Percentiles rank a stretch among this genome's conserved stretches.
phyloP scores from a whole-genome alignment of 106 monocot genomes.

The Dioscorea alata region DNA sequence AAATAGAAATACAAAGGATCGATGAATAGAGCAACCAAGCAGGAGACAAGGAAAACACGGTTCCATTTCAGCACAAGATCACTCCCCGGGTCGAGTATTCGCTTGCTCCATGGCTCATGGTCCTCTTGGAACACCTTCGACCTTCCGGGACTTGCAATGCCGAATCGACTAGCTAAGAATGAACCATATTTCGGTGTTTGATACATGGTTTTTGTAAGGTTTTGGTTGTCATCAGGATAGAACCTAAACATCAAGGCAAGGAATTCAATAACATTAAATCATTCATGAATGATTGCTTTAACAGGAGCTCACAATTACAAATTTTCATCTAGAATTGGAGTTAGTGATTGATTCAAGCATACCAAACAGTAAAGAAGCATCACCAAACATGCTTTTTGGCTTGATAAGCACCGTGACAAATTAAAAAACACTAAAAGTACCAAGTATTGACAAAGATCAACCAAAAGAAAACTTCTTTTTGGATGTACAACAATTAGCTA shows the following conservation, averaged over 20 bases:
- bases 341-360: too few species aligned
- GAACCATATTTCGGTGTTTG: background rate
- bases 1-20: constrained; percentile 69
- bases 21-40: constrained; percentile 58
- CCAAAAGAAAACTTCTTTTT: too few species aligned
- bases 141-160: constrained; percentile 1
- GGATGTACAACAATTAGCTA: too few species aligned
- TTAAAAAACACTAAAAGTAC: too few species aligned
- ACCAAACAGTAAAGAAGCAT: too few species aligned
- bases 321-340: too few species aligned
- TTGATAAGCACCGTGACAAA: too few species aligned
- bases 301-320: too few species aligned
- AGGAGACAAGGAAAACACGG: constrained; percentile 41
- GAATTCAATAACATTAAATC: too few species aligned
- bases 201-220: background rate
- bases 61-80: constrained; percentile 58
- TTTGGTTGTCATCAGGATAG: constrained; percentile 10
- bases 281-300: too few species aligned
- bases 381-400: too few species aligned
- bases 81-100: constrained; percentile 60
- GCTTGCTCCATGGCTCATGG: constrained; percentile 39
- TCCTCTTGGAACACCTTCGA: constrained; percentile 37
- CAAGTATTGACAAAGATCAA: too few species aligned
- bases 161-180: background rate
- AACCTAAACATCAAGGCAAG: background rate